phyloP scores from a whole-genome alignment of 805 yeast genomes.

The Torulaspora microellipsoides region DNA sequence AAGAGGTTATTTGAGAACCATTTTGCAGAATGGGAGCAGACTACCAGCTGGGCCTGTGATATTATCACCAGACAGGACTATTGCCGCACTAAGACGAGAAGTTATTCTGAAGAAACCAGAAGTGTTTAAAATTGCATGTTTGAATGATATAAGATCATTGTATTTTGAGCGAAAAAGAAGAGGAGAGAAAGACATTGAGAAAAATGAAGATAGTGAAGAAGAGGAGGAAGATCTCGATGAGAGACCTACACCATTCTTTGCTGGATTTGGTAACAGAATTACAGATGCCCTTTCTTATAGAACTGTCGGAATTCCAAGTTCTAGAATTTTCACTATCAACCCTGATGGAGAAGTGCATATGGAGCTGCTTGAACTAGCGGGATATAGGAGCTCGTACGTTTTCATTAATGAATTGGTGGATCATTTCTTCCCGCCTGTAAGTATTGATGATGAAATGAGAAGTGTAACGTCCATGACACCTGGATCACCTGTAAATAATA shows the following conservation, averaged over 20 bases:
- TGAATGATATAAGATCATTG: slow-evolving; percentile 74
- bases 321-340: slow-evolving; percentile 91
- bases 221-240: slow-evolving; percentile 32
- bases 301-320: slow-evolving; percentile 89
- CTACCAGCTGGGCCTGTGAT: slow-evolving; percentile 92
- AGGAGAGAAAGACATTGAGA: slow-evolving; percentile 2
- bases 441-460: slow-evolving; percentile 32
- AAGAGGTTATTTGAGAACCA: slow-evolving; percentile 71
- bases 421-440: slow-evolving; percentile 87
- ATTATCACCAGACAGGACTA: slow-evolving; percentile 90
- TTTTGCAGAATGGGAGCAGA: slow-evolving; percentile 67
- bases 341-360: slow-evolving; percentile 96
- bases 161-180: slow-evolving; percentile 38
- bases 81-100: slow-evolving; percentile 90
- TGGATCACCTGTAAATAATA: slow-evolving; percentile 27
- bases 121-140: slow-evolving; percentile 97
- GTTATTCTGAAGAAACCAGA: slow-evolving; percentile 93
- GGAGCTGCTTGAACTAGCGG: slow-evolving; percentile 92
- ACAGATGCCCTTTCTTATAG: slow-evolving; percentile 95
- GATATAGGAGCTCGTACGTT: slow-evolving; percentile 82
- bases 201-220: slow-evolving; percentile 11
- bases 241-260: slow-evolving; percentile 79
- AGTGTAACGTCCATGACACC: slow-evolving; percentile 31
- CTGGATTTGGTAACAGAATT: slow-evolving; percentile 95
- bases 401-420: slow-evolving; percentile 91